Evolutionary conservation across 306 rosid genomes (phyloP), one percentile per base, ranked within the genome.

Genomic region (Acacia melanoxylon): DNA sequence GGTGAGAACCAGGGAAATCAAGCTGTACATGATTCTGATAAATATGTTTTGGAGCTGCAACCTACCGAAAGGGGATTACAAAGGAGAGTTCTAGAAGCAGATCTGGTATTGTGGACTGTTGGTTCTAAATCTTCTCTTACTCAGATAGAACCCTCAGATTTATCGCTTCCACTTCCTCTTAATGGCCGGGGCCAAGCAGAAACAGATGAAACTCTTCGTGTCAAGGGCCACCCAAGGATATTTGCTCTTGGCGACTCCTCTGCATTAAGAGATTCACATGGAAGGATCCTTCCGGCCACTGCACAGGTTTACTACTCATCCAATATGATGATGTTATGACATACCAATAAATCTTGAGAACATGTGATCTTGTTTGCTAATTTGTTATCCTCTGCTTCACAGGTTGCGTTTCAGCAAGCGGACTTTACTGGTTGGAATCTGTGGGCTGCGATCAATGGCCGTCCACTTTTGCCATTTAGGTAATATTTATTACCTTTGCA

Each of bases 361-460:
- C 75, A 68, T 35, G 51, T 56, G 66, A 67, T 77, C 41, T 62
- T 68, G 25, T 74, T 77, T 85, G 80, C 37, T 77, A 27, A 67
- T 31, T 56, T 80, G 82, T 79, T 81, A 74, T n/a, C 54, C 46
- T 80, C 82, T 77, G 35, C 75, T 40, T 78, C 48, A 68, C 83
- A 93, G 94, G 99, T 95, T 83, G 98, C 99, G 27, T 93, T 95
- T 89, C 99, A 95, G 88, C 98, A 95, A 84, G 99, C 99, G 2
- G 99, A 93, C 86, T 95, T 95, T 81, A 82, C 95, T 77, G 99
- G 97, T 78, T 95, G 98, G 99, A 95, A 95, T 89, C 89, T 93
- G 67, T 95, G 98, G 99, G 99, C 98, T 85, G 97, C 97, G 40
- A 93, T 95, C 87, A 95, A 93, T 71, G 89, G 86, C 77, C 98